phyloP scores from a whole-genome alignment of 1,284 basidiomycete species.

The Ustilago shanxiensis region DNA sequence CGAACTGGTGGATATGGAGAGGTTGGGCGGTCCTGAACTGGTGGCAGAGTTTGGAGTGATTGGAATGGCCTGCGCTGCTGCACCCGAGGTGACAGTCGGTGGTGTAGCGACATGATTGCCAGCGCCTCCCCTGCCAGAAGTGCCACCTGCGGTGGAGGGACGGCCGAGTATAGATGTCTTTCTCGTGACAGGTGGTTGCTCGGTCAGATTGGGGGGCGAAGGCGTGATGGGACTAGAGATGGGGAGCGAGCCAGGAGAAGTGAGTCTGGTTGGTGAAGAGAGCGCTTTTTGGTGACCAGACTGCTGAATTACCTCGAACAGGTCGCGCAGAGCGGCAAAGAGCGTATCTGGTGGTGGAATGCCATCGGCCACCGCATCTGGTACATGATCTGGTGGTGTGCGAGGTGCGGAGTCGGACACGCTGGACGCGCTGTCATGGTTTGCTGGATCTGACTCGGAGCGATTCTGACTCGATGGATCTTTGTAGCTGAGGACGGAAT shows the following conservation, averaged over 20 bases:
- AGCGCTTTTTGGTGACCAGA: slow-evolving; percentile 35
- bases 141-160: slow-evolving; percentile 33
- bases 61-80: slow-evolving; percentile 37
- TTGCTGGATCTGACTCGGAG: slow-evolving; percentile 21
- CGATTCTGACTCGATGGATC: slow-evolving; percentile 9
- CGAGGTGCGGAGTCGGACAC: slow-evolving; percentile 18
- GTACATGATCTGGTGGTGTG: slow-evolving; percentile 16
- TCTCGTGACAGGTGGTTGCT: slow-evolving; percentile 22
- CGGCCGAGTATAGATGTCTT: slow-evolving; percentile 45
- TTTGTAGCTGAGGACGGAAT: slow-evolving; percentile 74
- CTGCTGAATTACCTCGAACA: slow-evolving; percentile 53
- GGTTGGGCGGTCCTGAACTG: slow-evolving; percentile 24
- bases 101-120: slow-evolving; percentile 28
- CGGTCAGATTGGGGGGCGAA: slow-evolving; percentile 15
- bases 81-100: slow-evolving; percentile 10
- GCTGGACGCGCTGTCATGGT: slow-evolving; percentile 7
- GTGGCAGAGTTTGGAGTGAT: slow-evolving; percentile 32
- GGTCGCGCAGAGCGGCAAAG: slow-evolving; percentile 50
- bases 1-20: slow-evolving; percentile 47
- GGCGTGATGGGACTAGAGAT: slow-evolving; percentile 36
- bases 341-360: slow-evolving; percentile 45
- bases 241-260: slow-evolving; percentile 32
- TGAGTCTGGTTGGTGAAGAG: slow-evolving; percentile 38
- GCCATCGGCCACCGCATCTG: slow-evolving; percentile 30
- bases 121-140: slow-evolving; percentile 34